phyloP scores from a whole-genome alignment of 805 yeast species.

The Candida piceae region DNA sequence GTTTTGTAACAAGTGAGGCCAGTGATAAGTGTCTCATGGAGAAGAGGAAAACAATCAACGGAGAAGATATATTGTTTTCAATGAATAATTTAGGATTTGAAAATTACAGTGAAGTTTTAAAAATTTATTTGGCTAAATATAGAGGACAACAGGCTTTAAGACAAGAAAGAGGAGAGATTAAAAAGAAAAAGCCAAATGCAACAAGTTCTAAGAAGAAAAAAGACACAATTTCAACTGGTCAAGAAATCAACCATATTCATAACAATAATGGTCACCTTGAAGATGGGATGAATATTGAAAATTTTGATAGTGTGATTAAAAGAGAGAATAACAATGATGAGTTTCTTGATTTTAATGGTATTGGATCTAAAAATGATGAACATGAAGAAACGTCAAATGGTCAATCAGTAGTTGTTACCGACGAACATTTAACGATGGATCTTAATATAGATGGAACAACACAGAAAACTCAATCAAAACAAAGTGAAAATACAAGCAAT shows the following conservation, averaged over 20 bases:
- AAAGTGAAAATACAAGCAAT: background rate
- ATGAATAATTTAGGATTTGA: constrained; percentile 65
- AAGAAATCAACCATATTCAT: no score
- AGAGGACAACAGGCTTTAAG: constrained; percentile 70
- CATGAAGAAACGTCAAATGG: background rate
- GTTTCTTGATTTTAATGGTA: constrained; percentile 8
- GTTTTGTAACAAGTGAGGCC: constrained; percentile 62
- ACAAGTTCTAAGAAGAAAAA: no score
- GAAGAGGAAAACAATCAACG: constrained; percentile 65
- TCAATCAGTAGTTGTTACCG: background rate
- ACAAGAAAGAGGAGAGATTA: constrained; percentile 56
- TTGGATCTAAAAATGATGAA: constrained; percentile 1
- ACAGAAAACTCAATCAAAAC: no score
- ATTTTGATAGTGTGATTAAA: background rate
- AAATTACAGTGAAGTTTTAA: constrained; percentile 63
- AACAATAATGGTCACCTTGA: constrained; percentile 5
- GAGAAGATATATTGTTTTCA: constrained; percentile 62
- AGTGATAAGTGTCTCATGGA: constrained; percentile 61
- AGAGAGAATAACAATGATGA: constrained; percentile 16
- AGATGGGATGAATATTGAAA: no score
- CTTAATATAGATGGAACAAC: no score
- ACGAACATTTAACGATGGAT: no score
- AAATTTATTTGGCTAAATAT: constrained; percentile 63
- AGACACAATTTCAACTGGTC: no score
- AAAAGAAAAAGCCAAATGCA: constrained; percentile 3